phyloP scores from a whole-genome alignment of 768 basidiomycete species.

The Boletus tomentosulus region DNA sequence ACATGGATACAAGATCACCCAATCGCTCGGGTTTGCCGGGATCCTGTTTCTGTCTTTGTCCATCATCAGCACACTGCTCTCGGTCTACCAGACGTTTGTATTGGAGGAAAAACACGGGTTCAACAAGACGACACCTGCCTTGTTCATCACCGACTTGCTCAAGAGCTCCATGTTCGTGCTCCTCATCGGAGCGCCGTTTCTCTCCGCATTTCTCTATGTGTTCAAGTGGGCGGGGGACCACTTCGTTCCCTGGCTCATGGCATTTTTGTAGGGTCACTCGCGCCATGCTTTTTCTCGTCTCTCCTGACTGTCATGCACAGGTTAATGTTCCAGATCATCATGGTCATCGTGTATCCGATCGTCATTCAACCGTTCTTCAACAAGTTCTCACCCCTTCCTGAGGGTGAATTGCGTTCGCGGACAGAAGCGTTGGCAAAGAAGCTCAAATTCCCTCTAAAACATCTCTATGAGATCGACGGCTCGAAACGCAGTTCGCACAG shows the following conservation, averaged over 20 bases:
- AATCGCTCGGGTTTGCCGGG: conserved; percentile 76
- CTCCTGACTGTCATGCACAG: conserved; percentile 34
- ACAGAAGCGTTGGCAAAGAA: conserved; percentile 75
- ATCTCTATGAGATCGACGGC: conserved; percentile 96
- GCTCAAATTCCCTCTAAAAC: conserved; percentile 90
- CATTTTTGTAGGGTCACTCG: conserved; percentile 41
- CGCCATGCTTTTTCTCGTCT: background rate
- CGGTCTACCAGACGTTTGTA: conserved; percentile 85
- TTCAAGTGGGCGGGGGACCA: conserved; percentile 92
- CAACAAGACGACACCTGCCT: conserved; percentile 81
- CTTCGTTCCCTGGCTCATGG: conserved; percentile 93
- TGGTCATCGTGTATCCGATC: conserved; percentile 80
- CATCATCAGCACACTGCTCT: conserved; percentile 69
- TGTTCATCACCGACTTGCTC: conserved; percentile 77
- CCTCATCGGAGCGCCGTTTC: conserved; percentile 77
- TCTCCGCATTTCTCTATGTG: conserved; percentile 82
- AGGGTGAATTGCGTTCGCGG: conserved; percentile 70
- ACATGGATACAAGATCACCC: conserved; percentile 49
- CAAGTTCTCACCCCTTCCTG: conserved; percentile 83
- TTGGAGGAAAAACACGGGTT: conserved; percentile 95
- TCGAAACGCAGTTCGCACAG: conserved; percentile 93
- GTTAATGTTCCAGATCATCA: conserved; percentile 74
- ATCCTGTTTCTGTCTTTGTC: conserved; percentile 63
- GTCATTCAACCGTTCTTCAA: conserved; percentile 97
- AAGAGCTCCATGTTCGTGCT: conserved; percentile 75